phyloP scores from a whole-genome alignment of 352 stramenopile species.

The Phytopythium boreale region DNA sequence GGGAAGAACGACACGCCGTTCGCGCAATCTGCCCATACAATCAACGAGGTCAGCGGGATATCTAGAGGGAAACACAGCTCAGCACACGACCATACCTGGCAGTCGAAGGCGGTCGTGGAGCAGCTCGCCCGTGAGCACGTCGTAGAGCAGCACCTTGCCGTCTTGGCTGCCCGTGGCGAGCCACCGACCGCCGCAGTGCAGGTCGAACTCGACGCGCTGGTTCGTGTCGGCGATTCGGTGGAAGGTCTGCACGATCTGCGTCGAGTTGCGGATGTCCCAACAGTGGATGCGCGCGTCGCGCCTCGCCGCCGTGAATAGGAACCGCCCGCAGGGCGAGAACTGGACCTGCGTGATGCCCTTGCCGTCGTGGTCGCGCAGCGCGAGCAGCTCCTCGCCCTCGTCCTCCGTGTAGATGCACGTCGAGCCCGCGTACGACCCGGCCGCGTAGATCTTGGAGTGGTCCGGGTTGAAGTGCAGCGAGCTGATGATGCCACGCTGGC shows the following conservation, averaged over 20 bases:
- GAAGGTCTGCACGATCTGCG: constrained; percentile 63
- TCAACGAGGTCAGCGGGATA: neutral
- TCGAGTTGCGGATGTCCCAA: constrained; percentile 82
- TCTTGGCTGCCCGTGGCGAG: constrained; percentile 59
- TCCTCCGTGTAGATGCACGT: constrained; percentile 87
- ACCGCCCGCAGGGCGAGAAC: constrained; percentile 74
- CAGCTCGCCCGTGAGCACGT: constrained; percentile 45
- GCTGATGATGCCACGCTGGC: constrained; percentile 76
- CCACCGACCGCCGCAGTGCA: constrained; percentile 59
- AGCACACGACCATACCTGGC: constrained; percentile 8
- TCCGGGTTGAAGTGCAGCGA: constrained; percentile 80
- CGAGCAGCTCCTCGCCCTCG: constrained; percentile 54
- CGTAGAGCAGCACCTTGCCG: constrained; percentile 53
- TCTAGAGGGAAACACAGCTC: too few species aligned
- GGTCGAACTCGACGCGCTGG: constrained; percentile 74
- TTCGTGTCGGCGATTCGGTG: constrained; percentile 61
- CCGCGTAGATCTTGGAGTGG: constrained; percentile 84
- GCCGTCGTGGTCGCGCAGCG: constrained; percentile 66
- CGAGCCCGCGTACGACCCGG: constrained; percentile 77
- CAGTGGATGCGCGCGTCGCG: constrained; percentile 72
- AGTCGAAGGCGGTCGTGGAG: constrained; percentile 44
- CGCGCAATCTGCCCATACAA: constrained; percentile 33
- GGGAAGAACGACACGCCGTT: constrained; percentile 83
- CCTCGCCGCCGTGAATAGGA: constrained; percentile 72
- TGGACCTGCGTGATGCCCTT: constrained; percentile 76